Evolutionary conservation across 257 asterid species (phyloP), one percentile per base, ranked within the genome.

Genomic region (Solanum clarkiae): DNA sequence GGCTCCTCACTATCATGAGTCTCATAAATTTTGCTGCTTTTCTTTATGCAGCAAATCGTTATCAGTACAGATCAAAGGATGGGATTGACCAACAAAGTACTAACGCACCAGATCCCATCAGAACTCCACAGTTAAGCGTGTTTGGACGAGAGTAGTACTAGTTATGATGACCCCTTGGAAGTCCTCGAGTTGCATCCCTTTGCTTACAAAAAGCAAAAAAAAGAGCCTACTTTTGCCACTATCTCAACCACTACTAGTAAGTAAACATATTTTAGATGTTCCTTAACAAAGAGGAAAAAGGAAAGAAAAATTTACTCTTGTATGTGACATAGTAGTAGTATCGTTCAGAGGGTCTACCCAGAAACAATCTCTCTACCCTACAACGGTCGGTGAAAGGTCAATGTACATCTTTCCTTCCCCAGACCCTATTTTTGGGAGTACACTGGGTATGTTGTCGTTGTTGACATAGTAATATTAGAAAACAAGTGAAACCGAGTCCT

Each of bases 1-100:
- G 98, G 97, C 97, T 96, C 26, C 98, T 96, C 29, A 90, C 98
- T 2, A 91, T 91, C 84, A 24, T 96, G 94, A 94, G 98, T 18
- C 91, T 94, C 88, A 86, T 96, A 86, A 96, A 96, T 86, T 95
- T 96, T 91, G 89, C 93, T 17, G 94, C 60, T 1, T 96, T 95
- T 87, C 85, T 94, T 87, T 96, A 92, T 22, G 97, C 98, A 3
- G 98, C 99, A 60, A 56, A 86, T 12, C 84, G 90, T 88, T 96
- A 96, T 86, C 90, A 94, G 88, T 96, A 96, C 90, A 92, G 99
- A 88, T 85, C 80, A 85, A 93, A 92, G 88, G 92, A 90, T 72
- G 91, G 55, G 80, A 81, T 70, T 72, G 94, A 89, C 71, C 74
- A 66, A 87, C 83, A 84, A 75, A 75, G 82, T n/a, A 51, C 47